phyloP scores from a whole-genome alignment of 306 rosid genomes.

The Trifolium pratense region DNA sequence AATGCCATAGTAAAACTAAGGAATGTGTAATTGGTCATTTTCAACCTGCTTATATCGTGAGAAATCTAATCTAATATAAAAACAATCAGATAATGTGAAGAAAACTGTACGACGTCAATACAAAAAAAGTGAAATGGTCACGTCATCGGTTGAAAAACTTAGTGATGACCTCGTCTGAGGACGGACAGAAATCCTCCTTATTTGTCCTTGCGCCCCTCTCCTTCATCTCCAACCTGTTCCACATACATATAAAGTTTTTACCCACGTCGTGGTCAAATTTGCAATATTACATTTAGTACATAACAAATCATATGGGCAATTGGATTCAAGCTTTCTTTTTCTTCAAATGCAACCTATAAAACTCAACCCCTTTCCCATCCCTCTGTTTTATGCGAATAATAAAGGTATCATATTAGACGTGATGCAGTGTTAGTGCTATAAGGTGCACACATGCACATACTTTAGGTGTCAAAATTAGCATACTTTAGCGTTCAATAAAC shows the following conservation, averaged over 20 bases:
- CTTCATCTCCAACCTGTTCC: conserved; percentile 70
- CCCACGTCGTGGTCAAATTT: not conserved
- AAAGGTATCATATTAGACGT: not conserved
- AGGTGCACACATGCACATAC: not conserved
- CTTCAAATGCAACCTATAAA: not conserved
- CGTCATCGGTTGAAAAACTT: conserved; percentile 26
- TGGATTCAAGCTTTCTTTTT: not conserved
- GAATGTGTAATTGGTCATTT: conserved; percentile 23
- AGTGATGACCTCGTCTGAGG: conserved; percentile 76
- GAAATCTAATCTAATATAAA: not conserved
- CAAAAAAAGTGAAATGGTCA: conserved; percentile 40
- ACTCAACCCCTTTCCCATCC: not conserved
- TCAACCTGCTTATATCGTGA: conserved; percentile 34
- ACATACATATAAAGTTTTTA: conserved; percentile 12
- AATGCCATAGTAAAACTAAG: conserved; percentile 9
- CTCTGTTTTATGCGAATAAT: not conserved
- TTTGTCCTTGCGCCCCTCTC: conserved; percentile 70
- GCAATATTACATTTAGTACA: not conserved
- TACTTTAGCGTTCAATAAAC: not conserved
- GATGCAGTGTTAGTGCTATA: not conserved
- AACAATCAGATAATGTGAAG: conserved; percentile 26
- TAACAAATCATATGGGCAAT: not conserved
- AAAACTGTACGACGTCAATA: conserved; percentile 56
- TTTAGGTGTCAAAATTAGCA: not conserved
- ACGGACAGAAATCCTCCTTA: conserved; percentile 69